Evolutionary conservation across 108 stramenopile genomes (phyloP).

Genomic region (Pseudonitzschia multistriata): DNA sequence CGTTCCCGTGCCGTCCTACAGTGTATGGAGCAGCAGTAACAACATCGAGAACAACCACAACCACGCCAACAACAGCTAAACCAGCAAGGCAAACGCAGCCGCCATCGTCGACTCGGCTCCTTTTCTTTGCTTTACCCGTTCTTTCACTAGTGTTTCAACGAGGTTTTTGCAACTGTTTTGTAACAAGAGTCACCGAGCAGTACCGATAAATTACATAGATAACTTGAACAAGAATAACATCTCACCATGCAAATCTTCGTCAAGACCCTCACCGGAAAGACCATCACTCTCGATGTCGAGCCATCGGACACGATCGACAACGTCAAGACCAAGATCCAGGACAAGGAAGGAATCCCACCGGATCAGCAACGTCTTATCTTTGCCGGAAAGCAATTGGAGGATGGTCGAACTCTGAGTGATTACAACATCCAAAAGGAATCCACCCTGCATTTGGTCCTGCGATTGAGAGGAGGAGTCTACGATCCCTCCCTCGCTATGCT

Average conservation of each 20-base stretch:
- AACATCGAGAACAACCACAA: not conserved
- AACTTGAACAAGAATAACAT: not conserved
- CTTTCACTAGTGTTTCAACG: not conserved
- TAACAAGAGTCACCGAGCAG: no score
- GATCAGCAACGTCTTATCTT: constrained; percentile 98
- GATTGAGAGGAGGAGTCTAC: constrained; percentile 93
- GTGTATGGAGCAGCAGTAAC: not conserved
- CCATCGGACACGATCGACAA: constrained; percentile 98
- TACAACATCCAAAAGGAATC: constrained; percentile 99
- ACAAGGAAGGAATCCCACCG: constrained; percentile 98
- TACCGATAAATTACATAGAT: not conserved
- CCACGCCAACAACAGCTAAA: not conserved
- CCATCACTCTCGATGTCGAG: constrained; percentile 99
- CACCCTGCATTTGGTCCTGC: constrained; percentile 92
- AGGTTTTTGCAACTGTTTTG: not conserved
- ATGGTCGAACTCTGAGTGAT: constrained; percentile 96
- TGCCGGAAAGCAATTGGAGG: constrained; percentile 99
- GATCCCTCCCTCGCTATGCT: constrained; percentile 98
- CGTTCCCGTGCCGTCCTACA: not conserved
- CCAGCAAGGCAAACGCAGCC: not conserved
- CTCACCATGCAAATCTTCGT: constrained; percentile 95
- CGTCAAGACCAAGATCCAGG: constrained; percentile 99
- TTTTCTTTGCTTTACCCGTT: no score
- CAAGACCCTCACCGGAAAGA: constrained; percentile 99
- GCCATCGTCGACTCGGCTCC: not conserved